Base-by-base conservation (phyloP, 257 asterid species). In the Solanum phureja region DNA sequence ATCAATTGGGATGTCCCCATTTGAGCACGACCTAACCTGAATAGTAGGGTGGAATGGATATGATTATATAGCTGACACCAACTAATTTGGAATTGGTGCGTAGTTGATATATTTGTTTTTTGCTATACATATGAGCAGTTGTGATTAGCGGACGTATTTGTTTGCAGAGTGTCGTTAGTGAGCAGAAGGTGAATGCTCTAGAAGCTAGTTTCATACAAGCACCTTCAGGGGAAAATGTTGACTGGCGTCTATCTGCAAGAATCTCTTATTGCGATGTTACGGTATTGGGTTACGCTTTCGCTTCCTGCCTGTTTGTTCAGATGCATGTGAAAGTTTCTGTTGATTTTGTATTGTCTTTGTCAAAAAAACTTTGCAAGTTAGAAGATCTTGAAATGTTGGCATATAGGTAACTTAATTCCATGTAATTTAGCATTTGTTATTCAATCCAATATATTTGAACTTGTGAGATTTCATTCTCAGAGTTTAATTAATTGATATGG, bases 181-280 rank as follows among this genome's bases (percentile, higher is more conserved):
- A 96, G 95, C 94, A 89, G 92, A 97, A 97, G 92, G 94, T 94
- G 90, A 95, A 97, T 93, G 99, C 99, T 86, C 90, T 97, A 92
- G 95, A 94, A 89, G 99, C 99, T 88, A 93, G 98, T 90, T 97
- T 97, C 90, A 94, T 93, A 91, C 95, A 93, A 90, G 87, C 94
- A 84, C 99, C 99, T 88, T 93, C 93, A n/a, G 98, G 98, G 89
- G 99, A 95, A 90, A 94, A 91, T 92, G 94, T 97, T 83, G 99
- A 97, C 92, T 97, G 99, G 99, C 93, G 93, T 93, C 99, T 97
- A 87, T 92, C 98, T 84, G 99, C 99, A 73, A 96, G 94, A 89
- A 97, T 95, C 88, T 95, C 99, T 90, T 98, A 99, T 85, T 97
- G 99, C 87, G 96, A 97, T 91, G 99, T 95, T 90, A 97, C 99